Conservation (phyloP, 208 protist genomes). For the Trypanosoma caninum region DNA sequence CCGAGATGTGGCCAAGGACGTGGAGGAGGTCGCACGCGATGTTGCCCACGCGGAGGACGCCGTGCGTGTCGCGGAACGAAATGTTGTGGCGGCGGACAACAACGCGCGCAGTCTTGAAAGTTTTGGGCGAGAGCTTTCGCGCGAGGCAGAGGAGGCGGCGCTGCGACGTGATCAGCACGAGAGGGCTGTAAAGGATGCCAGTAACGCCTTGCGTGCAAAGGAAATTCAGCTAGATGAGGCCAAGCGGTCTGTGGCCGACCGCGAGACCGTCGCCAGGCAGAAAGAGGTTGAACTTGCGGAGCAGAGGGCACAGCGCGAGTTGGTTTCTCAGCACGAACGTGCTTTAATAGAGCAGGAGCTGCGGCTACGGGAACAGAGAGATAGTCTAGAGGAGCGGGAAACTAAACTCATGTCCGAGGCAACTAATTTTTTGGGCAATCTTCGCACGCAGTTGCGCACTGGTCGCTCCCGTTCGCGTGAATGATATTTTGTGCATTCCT, state of each 20-base stretch:
- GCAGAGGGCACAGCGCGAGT: conserved; percentile 73
- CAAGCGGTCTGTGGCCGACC: conserved; percentile 56
- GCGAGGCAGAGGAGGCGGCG: conserved; percentile 80
- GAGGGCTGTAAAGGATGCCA: conserved; percentile 63
- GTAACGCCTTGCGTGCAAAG: conserved; percentile 43
- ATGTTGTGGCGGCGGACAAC: conserved; percentile 59
- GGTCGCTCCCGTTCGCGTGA: conserved; percentile 71
- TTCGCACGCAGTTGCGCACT: conserved; percentile 49
- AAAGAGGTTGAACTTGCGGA: conserved; percentile 79
- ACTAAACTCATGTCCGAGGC: conserved; percentile 86
- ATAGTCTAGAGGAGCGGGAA: conserved; percentile 86
- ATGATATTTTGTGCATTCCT: too few species aligned
- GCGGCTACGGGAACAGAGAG: conserved; percentile 81
- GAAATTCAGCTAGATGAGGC: conserved; percentile 65
- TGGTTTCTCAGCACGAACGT: conserved; percentile 84
- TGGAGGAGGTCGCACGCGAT: conserved; percentile 63
- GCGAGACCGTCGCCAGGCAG: conserved; percentile 63
- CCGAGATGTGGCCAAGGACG: conserved; percentile 63
- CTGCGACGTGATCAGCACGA: conserved; percentile 66
- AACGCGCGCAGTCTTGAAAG: conserved; percentile 77
- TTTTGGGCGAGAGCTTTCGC: conserved; percentile 71
- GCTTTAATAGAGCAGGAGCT: conserved; percentile 89
- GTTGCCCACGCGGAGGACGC: conserved; percentile 75
- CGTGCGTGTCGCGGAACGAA: conserved; percentile 70
- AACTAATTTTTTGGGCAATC: conserved; percentile 75